Percentiles rank a stretch among this genome's conserved stretches.
phyloP scores from a whole-genome alignment of 148 eudicot species.

The Fagopyrum homotropicum region DNA sequence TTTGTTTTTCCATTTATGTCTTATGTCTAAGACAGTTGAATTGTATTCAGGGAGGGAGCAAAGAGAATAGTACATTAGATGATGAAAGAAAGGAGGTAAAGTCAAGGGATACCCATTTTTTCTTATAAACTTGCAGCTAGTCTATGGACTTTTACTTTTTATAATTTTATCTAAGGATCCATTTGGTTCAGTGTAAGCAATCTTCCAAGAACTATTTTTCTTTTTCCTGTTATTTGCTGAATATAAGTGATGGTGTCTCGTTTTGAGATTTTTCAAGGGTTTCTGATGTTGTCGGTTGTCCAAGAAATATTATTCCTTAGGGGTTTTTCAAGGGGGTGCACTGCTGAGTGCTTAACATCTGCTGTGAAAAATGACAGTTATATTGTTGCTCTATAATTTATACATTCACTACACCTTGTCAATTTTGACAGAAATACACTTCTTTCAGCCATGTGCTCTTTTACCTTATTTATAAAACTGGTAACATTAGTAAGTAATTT shows the following conservation, averaged over 20 bases:
- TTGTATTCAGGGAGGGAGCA: slow-evolving; percentile 10
- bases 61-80: neutral
- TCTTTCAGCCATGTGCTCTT: neutral
- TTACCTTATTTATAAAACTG: neutral
- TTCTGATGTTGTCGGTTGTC: neutral
- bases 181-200: neutral
- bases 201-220: neutral
- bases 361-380: neutral
- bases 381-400: neutral
- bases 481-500: neutral
- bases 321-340: neutral
- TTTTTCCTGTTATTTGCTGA: neutral
- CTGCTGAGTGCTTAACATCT: neutral
- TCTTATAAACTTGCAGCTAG: neutral
- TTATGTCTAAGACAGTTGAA: neutral
- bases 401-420: neutral
- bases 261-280: neutral
- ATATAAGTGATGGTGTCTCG: neutral
- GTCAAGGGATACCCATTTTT: neutral
- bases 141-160: neutral
- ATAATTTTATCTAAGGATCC: neutral
- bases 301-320: neutral
- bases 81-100: neutral
- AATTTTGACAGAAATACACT: neutral
- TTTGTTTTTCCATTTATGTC: neutral